These are phyloP conservation scores for Cercospora brassicicola DNA, from an alignment of 2,329 filamentous ascomycete genomes.

Conservation along the genomic window DNA sequence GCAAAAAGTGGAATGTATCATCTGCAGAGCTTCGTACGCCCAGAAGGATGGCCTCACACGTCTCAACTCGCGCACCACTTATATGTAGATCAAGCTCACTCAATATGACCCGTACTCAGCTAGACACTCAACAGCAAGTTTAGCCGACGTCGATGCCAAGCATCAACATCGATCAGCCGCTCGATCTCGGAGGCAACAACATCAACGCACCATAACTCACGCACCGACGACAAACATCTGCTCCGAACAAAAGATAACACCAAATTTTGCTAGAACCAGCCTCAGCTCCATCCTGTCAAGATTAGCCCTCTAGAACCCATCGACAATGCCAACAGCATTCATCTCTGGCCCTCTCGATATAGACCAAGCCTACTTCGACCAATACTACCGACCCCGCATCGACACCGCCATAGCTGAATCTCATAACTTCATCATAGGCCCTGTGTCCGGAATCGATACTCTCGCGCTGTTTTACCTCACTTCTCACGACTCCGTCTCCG, in stretches of 20 bases:
- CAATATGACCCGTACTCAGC: neutral
- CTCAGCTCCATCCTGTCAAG: neutral
- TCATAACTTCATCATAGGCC: constrained; percentile 17
- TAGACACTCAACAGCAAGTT: neutral
- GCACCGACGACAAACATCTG: neutral
- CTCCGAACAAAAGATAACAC: neutral
- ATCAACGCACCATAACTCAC: neutral
- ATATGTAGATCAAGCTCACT: neutral
- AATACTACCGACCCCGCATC: constrained; percentile 15
- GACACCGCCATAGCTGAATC: constrained; percentile 1
- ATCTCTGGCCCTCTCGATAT: constrained; percentile 22
- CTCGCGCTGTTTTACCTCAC: constrained; percentile 17
- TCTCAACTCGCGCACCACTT: neutral
- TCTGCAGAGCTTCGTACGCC: neutral
- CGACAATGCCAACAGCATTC: constrained; percentile 8
- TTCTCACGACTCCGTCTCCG: neutral
- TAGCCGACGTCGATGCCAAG: neutral
- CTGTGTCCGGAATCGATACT: constrained; percentile 18
- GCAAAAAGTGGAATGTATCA: too few species aligned
- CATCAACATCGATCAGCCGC: neutral
- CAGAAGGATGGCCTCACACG: neutral
- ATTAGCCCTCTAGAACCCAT: neutral
- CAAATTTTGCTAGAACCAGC: neutral
- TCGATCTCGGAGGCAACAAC: neutral
- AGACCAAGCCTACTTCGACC: constrained; percentile 10